Conservation (phyloP, 345 rosid genomes). For the Moricandia arvensis region DNA sequence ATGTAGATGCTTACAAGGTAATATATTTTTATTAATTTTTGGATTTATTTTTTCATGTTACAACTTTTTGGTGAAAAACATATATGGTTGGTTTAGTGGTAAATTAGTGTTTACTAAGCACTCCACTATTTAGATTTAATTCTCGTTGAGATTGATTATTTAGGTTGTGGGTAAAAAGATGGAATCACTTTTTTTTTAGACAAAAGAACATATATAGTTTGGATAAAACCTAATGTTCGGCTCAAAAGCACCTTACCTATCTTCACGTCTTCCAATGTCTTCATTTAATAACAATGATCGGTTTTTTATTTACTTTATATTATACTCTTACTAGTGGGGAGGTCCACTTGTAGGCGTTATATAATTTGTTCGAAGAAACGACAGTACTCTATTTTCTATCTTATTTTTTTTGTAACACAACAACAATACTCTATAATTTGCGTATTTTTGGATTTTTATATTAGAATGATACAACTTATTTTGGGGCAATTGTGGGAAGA, state of each 20-base stretch:
- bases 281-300: not conserved
- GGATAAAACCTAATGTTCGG: not conserved
- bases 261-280: constrained; percentile 19
- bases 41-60: not conserved
- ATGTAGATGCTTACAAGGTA: constrained; percentile 50
- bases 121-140: no score
- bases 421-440: not conserved
- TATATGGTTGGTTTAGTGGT: not conserved
- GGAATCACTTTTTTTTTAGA: no score
- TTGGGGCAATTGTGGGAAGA: constrained; percentile 83
- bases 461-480: constrained; percentile 66
- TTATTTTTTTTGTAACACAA: no score
- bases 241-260: not conserved
- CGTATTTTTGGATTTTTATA: not conserved
- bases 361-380: no score
- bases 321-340: not conserved
- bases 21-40: not conserved
- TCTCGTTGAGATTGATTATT: no score
- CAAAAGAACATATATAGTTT: no score
- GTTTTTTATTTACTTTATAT: not conserved
- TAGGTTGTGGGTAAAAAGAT: no score
- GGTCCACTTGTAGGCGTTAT: not conserved
- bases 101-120: no score
- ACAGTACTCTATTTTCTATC: no score
- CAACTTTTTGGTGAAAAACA: not conserved